Percentiles rank a stretch among this genome's conserved stretches.
Evolutionary conservation across 2,329 filamentous ascomycete species (phyloP).

Genomic region (Epichloe bromicola): DNA sequence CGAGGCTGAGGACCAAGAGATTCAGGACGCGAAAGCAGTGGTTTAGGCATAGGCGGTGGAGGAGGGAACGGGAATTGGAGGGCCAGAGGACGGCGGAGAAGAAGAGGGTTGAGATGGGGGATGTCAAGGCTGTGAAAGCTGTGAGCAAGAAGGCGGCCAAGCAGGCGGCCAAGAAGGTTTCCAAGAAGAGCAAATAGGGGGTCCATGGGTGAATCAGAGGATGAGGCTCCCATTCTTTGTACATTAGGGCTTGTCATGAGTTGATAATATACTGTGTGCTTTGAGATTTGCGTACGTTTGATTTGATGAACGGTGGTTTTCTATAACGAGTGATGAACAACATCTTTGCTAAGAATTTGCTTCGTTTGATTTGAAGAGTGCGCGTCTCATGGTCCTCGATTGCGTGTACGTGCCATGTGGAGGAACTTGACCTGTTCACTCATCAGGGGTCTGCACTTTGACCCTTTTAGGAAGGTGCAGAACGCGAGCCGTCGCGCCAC

Average conservation of each 20-base stretch:
- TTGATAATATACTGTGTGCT: no score
- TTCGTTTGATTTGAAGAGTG: no score
- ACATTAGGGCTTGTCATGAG: no score
- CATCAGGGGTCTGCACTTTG: neutral
- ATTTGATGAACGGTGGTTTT: no score
- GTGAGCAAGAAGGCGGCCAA: constrained; percentile 22
- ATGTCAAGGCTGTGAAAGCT: constrained; percentile 18
- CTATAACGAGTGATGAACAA: no score
- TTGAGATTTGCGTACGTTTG: no score
- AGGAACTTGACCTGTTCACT: no score
- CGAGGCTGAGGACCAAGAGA: constrained; percentile 34
- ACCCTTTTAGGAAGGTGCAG: neutral
- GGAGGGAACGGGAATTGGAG: constrained; percentile 27
- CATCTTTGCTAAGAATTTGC: no score
- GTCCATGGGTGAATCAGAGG: neutral
- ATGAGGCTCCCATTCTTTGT: neutral
- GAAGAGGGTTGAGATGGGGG: constrained; percentile 21
- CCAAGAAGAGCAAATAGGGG: constrained; percentile 20
- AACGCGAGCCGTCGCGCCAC: neutral
- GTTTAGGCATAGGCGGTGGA: constrained; percentile 31
- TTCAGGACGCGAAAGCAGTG: constrained; percentile 37
- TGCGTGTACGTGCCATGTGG: no score
- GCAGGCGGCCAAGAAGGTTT: constrained; percentile 22
- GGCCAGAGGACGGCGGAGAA: constrained; percentile 26
- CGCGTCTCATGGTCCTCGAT: no score